phyloP scores from a whole-genome alignment of 441 rosid species.

The Populus hybrid region DNA sequence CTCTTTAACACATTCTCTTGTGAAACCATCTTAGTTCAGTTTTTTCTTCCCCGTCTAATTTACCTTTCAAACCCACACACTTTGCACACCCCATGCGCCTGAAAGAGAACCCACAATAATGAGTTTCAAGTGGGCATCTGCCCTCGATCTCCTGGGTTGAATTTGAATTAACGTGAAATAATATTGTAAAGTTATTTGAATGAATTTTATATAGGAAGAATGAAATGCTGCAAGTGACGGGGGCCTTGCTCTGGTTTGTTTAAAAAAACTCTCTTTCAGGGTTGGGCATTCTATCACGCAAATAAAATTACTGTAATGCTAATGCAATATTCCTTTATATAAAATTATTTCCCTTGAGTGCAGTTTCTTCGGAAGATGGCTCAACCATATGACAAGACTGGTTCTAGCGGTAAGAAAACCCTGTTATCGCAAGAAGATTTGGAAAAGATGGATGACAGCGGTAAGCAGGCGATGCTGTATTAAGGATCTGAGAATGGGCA shows the following conservation, averaged over 20 bases:
- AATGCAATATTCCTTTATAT: too few species aligned
- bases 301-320: neutral
- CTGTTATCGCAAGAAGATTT: slow-evolving; percentile 81
- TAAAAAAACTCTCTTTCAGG: neutral
- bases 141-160: neutral
- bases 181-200: neutral
- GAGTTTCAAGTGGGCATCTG: neutral
- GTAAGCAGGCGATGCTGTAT: slow-evolving; percentile 42
- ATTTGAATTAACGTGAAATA: neutral
- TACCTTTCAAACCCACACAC: too few species aligned
- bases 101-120: too few species aligned
- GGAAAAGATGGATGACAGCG: slow-evolving; percentile 71
- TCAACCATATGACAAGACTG: slow-evolving; percentile 82
- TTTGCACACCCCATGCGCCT: too few species aligned
- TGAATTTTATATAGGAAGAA: neutral
- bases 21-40: too few species aligned
- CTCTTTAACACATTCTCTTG: too few species aligned
- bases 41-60: too few species aligned
- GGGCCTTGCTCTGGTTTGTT: neutral
- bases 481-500: neutral
- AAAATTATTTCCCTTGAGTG: slow-evolving; percentile 4
- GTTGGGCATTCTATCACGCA: neutral
- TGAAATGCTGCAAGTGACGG: neutral
- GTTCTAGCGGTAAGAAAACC: slow-evolving; percentile 61
- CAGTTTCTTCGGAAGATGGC: slow-evolving; percentile 97